A percentile compares a stretch with the other conserved stretches of the same genome.
Evolutionary conservation across 1,139 yeast genomes (phyloP).

Genomic region (Yamadazyma friedrichii): DNA sequence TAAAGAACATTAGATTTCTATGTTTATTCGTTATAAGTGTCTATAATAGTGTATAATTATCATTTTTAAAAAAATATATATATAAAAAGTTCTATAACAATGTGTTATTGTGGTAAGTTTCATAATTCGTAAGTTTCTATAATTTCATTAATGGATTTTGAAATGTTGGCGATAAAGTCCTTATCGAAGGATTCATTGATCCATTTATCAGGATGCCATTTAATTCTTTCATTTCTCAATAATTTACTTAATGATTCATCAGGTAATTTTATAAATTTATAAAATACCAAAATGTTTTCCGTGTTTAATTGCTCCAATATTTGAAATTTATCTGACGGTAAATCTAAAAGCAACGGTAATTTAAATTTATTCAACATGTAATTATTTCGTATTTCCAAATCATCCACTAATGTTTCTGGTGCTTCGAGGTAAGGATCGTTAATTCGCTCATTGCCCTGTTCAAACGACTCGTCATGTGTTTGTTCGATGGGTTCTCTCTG

Average conservation of each 20-base stretch:
- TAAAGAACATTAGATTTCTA: no score
- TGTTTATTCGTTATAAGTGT: no score
- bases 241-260: constrained; percentile 21
- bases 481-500: constrained; percentile 16
- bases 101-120: constrained; percentile 1
- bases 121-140: constrained; percentile 9
- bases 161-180: constrained; percentile 28
- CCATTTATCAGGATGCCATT: constrained; percentile 75
- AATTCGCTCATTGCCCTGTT: constrained; percentile 36
- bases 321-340: constrained; percentile 11
- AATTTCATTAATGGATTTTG: constrained; percentile 13
- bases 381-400: constrained; percentile 9
- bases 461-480: constrained; percentile 24
- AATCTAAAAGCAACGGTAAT: constrained; percentile 21
- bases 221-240: constrained; percentile 50
- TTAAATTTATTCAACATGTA: constrained; percentile 16
- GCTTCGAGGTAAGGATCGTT: constrained; percentile 34
- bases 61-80: not conserved
- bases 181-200: constrained; percentile 19
- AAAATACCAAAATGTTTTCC: constrained; percentile 24
- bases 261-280: constrained; percentile 19
- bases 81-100: not conserved
- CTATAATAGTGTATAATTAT: no score
- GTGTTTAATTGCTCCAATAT: constrained; percentile 24
- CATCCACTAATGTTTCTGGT: constrained; percentile 8